phyloP scores from a whole-genome alignment of 2,329 filamentous ascomycete genomes.

The Mycosphaerella sp. region DNA sequence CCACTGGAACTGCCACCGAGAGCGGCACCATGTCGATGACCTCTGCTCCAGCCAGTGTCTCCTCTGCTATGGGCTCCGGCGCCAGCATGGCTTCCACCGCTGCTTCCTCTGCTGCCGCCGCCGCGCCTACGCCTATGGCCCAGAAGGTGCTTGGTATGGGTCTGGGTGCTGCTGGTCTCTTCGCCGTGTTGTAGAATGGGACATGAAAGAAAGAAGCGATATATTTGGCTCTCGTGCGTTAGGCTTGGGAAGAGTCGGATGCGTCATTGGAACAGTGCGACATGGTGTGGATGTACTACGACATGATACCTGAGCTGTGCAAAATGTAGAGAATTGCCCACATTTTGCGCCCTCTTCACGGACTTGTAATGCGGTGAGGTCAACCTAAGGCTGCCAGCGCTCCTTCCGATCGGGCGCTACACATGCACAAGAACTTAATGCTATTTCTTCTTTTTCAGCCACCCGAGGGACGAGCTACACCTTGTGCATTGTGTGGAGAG shows the following conservation, averaged over 20 bases:
- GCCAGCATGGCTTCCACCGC: not conserved
- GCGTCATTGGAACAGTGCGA: not conserved
- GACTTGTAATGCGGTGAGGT: too few relatives aligned
- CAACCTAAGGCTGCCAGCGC: too few relatives aligned
- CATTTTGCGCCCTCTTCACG: too few relatives aligned
- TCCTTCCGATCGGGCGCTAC: too few relatives aligned
- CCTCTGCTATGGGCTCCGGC: not conserved
- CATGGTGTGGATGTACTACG: not conserved
- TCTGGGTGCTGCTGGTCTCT: slow-evolving; percentile 14
- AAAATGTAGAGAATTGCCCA: too few relatives aligned
- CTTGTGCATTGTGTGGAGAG: too few relatives aligned
- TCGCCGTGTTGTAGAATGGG: slow-evolving; percentile 4
- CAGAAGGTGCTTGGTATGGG: slow-evolving; percentile 14
- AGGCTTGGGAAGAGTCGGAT: not conserved
- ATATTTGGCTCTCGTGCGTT: not conserved
- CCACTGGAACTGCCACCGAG: slow-evolving; percentile 1
- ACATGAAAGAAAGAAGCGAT: not conserved
- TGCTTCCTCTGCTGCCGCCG: slow-evolving; percentile 5
- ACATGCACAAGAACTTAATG: too few relatives aligned
- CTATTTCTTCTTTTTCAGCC: too few relatives aligned
- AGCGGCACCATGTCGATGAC: slow-evolving; percentile 4
- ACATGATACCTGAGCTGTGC: too few relatives aligned
- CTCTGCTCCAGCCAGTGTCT: not conserved
- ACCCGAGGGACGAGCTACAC: too few relatives aligned
- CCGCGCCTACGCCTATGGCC: slow-evolving; percentile 10